Conservation (phyloP, 2,329 filamentous ascomycete species). For the Myrmaecium sp. region DNA sequence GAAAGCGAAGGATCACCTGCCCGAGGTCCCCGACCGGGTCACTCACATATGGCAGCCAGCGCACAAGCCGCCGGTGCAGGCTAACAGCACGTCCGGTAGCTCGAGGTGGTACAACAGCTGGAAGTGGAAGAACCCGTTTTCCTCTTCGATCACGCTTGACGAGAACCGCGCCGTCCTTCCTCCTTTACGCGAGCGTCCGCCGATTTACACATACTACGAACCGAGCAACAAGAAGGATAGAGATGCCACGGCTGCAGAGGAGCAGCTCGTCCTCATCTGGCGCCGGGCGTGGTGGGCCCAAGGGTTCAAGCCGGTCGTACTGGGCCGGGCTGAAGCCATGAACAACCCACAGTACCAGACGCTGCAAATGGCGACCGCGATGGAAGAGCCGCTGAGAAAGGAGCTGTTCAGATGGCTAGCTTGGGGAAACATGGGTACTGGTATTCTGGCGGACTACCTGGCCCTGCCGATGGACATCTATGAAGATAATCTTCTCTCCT, state of each 20-base stretch:
- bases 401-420: constrained; percentile 75
- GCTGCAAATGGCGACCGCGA: constrained; percentile 32
- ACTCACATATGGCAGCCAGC: constrained; percentile 54
- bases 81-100: constrained; percentile 62
- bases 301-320: constrained; percentile 71
- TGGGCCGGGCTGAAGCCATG: constrained; percentile 65
- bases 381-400: constrained; percentile 32
- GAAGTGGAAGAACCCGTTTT: constrained; percentile 85
- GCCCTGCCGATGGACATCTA: constrained; percentile 68
- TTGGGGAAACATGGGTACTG: constrained; percentile 81
- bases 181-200: constrained; percentile 49
- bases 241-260: constrained; percentile 53
- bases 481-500: constrained; percentile 54
- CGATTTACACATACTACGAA: constrained; percentile 88
- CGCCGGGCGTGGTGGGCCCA: constrained; percentile 89
- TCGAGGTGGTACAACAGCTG: constrained; percentile 77
- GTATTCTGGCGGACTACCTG: constrained; percentile 63
- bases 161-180: constrained; percentile 73
- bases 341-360: constrained; percentile 63
- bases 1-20: constrained; percentile 19
- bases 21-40: constrained; percentile 19
- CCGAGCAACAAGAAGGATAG: constrained; percentile 44
- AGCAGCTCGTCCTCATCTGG: constrained; percentile 70
- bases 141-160: constrained; percentile 60
- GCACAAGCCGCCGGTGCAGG: constrained; percentile 55